Base-by-base conservation (phyloP, 1,139 yeast species). In the Schwanniomyces etchellsii region DNA sequence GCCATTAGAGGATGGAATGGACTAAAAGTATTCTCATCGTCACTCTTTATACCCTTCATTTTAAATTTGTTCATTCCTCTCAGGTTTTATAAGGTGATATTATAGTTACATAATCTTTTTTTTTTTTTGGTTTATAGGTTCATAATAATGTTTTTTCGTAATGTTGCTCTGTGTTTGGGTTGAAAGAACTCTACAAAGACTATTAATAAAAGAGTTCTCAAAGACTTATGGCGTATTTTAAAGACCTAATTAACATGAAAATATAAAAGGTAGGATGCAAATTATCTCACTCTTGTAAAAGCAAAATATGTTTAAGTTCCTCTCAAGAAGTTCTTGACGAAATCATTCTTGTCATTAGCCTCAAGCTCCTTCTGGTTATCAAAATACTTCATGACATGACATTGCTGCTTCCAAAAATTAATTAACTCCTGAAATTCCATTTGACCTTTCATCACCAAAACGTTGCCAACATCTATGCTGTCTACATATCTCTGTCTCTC, bases 391-490 rank as follows among this genome's bases (percentile, higher is more conserved):
- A 82, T 67, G 24, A 85, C 88, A 58, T 85, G 95, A 45, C 91
- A 76, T 51, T 77, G 81, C 64, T 85, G 95, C 58, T 85, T 85
- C 95, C 95, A 85, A 65, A 84, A 85, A 62, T 85, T 85, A 48
- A 81, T 70, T 51, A 84, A 72, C 54, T 85, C 95, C 55, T 85
- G 95, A 57, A 78, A 85, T 58, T 85, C 95, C 91, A 83, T 83
- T 50, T 83, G 91, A 5, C 93, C 95, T 64, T 82, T 81, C 66
- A 82, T 77, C 45, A 77, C 74, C 36, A 84, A 66, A 12, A 82
- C 70, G 55, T 84, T 85, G 42, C 72, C 64, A 26, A 81, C 75
- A 20, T 75, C 75, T 39, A 80, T 56, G 50, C 81, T 86, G 36
- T 63, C 60, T 30, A 83, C 84, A 51, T 68, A 82, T 52, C 95